A percentile compares a stretch with the other conserved stretches of the same genome.
Evolutionary conservation across 331 rosid genomes (phyloP).

Genomic region (Cydonia oblonga): DNA sequence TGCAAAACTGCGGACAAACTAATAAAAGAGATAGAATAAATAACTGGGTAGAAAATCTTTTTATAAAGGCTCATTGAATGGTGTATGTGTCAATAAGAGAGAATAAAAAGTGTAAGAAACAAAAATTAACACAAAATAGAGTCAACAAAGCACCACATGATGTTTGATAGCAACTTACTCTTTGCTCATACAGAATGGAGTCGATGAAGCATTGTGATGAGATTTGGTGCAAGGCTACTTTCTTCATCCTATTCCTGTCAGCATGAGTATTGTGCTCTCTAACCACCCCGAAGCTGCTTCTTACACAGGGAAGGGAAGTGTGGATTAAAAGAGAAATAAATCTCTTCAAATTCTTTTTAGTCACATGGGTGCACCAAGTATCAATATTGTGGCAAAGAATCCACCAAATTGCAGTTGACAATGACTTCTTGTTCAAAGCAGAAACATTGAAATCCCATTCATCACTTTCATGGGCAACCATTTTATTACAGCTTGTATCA

Average conservation of each 20-base stretch:
- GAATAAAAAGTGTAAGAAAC: conserved; percentile 2
- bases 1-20: conserved; percentile 78
- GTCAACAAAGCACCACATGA: not conserved
- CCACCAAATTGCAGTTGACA: conserved; percentile 75
- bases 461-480: conserved; percentile 26
- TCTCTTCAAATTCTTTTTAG: conserved; percentile 54
- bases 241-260: conserved; percentile 24
- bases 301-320: conserved; percentile 32
- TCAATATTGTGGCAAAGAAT: conserved; percentile 68
- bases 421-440: conserved; percentile 37
- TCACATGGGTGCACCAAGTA: conserved; percentile 67
- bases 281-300: conserved; percentile 28
- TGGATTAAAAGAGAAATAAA: conserved; percentile 55
- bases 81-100: not conserved
- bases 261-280: conserved; percentile 15
- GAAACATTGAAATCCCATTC: conserved; percentile 48
- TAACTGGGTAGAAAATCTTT: conserved; percentile 2
- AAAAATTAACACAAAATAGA: not conserved
- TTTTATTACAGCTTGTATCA: conserved; percentile 19
- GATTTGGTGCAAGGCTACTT: conserved; percentile 47
- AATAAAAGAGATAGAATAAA: conserved; percentile 34
- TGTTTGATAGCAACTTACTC: conserved; percentile 39
- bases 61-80: not conserved
- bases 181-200: conserved; percentile 59
- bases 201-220: conserved; percentile 55